phyloP scores from a whole-genome alignment of 2,329 filamentous ascomycete species.

The Alternaria gansuensis region DNA sequence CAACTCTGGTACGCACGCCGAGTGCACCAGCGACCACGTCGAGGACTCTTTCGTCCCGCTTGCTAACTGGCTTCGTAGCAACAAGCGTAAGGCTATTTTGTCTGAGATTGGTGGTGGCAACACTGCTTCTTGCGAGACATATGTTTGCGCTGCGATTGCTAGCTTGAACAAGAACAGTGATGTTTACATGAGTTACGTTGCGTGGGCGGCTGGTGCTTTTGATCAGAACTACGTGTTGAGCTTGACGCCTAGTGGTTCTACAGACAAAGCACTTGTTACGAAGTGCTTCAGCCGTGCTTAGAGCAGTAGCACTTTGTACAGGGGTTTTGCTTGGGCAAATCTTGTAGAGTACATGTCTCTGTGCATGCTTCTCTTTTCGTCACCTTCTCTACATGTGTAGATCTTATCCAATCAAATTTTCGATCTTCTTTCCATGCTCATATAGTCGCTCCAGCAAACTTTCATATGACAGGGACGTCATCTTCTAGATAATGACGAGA shows the following conservation, averaged over 20 bases:
- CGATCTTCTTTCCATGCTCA: not conserved
- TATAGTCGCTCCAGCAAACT: not conserved
- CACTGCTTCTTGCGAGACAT: conserved; percentile 46
- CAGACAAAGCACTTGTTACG: not conserved
- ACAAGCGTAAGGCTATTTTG: conserved; percentile 52
- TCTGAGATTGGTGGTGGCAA: conserved; percentile 56
- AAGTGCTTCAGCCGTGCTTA: conserved; percentile 7
- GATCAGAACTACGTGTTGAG: conserved; percentile 37
- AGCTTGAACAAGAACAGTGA: conserved; percentile 46
- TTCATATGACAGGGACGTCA: not conserved
- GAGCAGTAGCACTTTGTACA: not conserved
- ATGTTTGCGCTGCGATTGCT: conserved; percentile 46
- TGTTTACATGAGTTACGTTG: conserved; percentile 44
- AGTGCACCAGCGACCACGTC: conserved; percentile 42
- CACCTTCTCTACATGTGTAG: conserved; percentile 3
- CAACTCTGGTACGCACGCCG: conserved; percentile 49
- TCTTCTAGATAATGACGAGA: not conserved
- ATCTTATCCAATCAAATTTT: conserved; percentile 5
- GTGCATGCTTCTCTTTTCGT: not conserved
- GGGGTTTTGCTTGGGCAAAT: not conserved
- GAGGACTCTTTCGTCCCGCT: conserved; percentile 48
- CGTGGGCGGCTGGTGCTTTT: conserved; percentile 46
- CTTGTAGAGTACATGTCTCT: not conserved
- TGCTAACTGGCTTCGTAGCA: conserved; percentile 50
- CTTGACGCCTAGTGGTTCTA: conserved; percentile 29